phyloP scores from a whole-genome alignment of 768 basidiomycete species.

The Boletus sp. region DNA sequence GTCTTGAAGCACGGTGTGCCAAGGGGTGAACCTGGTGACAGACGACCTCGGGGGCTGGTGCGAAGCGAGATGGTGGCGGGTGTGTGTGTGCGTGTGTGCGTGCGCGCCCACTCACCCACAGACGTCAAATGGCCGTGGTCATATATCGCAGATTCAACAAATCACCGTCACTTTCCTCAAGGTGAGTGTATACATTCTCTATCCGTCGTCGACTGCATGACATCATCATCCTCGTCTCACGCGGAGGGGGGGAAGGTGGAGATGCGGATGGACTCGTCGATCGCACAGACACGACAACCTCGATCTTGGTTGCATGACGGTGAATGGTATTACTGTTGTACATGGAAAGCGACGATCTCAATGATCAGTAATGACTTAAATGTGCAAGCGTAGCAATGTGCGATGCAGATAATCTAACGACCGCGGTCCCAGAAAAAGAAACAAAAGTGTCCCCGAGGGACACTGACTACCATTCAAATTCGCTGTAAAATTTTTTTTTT shows the following conservation, averaged over 20 bases:
- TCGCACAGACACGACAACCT: not conserved
- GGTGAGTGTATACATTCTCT: too few species aligned
- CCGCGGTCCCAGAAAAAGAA: not conserved
- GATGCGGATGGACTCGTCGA: too few species aligned
- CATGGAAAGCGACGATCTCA: conserved; percentile 18
- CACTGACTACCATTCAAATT: conserved; percentile 43
- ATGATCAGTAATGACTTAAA: conserved; percentile 20
- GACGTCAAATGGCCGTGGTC: not conserved
- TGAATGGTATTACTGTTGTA: conserved; percentile 21
- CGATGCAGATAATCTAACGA: conserved; percentile 23
- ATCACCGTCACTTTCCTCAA: conserved; percentile 6
- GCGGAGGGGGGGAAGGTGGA: not conserved
- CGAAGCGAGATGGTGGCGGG: not conserved
- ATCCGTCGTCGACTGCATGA: not conserved
- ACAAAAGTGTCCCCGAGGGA: not conserved
- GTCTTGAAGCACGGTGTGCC: too few species aligned
- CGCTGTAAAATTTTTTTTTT: conserved; percentile 25
- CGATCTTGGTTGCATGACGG: conserved; percentile 1
- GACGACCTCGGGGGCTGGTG: too few species aligned
- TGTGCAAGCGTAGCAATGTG: conserved; percentile 23
- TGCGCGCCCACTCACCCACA: not conserved
- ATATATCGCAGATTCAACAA: not conserved
- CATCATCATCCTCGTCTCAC: not conserved
- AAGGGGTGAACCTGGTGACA: too few species aligned
- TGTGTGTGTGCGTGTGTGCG: too few species aligned